A percentile compares a stretch with the other conserved stretches of the same genome.
Evolutionary conservation across 352 stramenopile species (phyloP).

Genomic region (Phytophthora vignae): DNA sequence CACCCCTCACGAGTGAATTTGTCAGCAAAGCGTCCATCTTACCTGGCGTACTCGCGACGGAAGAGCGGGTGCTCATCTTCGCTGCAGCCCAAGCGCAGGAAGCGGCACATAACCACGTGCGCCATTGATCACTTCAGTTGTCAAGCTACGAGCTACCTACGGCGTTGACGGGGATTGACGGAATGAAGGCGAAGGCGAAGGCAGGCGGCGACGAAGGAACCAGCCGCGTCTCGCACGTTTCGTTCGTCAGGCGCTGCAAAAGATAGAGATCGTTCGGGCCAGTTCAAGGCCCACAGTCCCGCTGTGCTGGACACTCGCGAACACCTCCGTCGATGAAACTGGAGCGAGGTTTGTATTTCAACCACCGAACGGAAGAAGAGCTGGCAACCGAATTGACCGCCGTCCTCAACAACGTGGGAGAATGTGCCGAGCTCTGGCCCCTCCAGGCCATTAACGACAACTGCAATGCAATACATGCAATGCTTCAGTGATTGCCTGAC

Average conservation of each 20-base stretch:
- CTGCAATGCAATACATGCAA: too few species aligned
- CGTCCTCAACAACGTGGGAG: neutral
- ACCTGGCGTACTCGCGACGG: slow-evolving; percentile 43
- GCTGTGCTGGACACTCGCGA: neutral
- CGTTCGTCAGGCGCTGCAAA: neutral
- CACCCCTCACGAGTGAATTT: neutral
- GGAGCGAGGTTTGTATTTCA: neutral
- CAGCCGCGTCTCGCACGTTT: neutral
- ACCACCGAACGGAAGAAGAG: neutral
- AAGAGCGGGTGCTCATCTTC: slow-evolving; percentile 45
- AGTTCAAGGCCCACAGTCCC: neutral
- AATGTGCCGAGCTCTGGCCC: too few species aligned
- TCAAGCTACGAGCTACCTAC: neutral
- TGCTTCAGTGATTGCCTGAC: too few species aligned
- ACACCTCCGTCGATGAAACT: neutral
- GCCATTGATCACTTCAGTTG: neutral
- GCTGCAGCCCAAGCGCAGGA: slow-evolving; percentile 42
- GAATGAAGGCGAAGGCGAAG: neutral
- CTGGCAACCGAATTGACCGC: neutral
- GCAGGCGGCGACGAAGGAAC: neutral
- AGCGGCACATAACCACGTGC: slow-evolving; percentile 26
- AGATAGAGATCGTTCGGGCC: neutral
- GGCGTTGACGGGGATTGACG: neutral
- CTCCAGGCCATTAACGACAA: too few species aligned
- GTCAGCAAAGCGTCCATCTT: neutral